Evolutionary conservation across 495 filamentous ascomycete species (phyloP), one percentile per base, ranked within the genome.

Genomic region (Lophiostoma macrostomum): DNA sequence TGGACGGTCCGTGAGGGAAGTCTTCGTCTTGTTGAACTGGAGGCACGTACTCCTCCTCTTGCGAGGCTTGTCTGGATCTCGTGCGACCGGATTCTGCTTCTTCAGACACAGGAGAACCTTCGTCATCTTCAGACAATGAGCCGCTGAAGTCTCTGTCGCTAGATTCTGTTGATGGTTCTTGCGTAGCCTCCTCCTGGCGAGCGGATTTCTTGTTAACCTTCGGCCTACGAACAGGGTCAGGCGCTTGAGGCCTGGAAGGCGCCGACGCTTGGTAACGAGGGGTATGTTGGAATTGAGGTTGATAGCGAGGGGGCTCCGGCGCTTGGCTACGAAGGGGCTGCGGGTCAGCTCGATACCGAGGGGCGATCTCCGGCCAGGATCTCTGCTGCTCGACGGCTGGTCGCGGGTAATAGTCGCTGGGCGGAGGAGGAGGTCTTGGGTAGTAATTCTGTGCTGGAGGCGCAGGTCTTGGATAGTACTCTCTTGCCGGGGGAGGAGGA

Each of bases 281-380:
- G 41, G 8, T 35, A 30, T 48, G 40, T 28, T 42, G 40, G 13
- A 42, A 2, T 20, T 48, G 41, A 53, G 25, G 34, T 48, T 53
- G 40, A 53, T 41, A 27, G 31, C 56, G 49, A 42, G 28, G n/a
- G 48, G 55, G 40, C 28, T 58, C 47, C 56, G 10, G 38, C 47
- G 38, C 47, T 52, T 51, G 4, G 30, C 54, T 38, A 23, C 14
- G 46, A 58, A 58, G 16, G 48, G 29, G 12, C 25, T 32, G 14
- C 39, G 37, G 24, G 18, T 19, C 19, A 40, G 24, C 19, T 38
- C 45, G 35, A 31, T 41, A 4, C 18, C 48, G 8, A 58, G 34
- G 39, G 40, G 47, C 8, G 54, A 39, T 12, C 13, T 40, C 43
- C 31, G 23, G 43, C 40, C 31, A 14, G n/a, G 35, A 8, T 28